Evolutionary conservation across 2,329 filamentous ascomycete species (phyloP).

Genomic region (Penicillium sp.): DNA sequence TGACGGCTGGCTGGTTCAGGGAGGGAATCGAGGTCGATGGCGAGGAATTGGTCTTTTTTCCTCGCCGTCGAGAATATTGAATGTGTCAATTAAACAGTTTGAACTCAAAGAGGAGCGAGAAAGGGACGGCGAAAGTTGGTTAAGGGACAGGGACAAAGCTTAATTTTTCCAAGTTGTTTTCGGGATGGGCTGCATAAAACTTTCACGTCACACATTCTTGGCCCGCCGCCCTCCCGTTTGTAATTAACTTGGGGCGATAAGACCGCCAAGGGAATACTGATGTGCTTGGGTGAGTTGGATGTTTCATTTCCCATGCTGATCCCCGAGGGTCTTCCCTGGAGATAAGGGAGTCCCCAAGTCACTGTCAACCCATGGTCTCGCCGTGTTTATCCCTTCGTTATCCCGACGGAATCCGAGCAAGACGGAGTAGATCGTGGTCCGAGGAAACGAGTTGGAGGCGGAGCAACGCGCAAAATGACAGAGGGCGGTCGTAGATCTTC

Average conservation of each 20-base stretch:
- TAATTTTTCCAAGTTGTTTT: neutral
- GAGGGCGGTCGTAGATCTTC: neutral
- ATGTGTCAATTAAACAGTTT: neutral
- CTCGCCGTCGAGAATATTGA: neutral
- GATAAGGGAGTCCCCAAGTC: neutral
- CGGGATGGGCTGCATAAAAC: constrained; percentile 3
- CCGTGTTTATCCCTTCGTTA: neutral
- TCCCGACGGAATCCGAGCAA: neutral
- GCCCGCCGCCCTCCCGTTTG: neutral
- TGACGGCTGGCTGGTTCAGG: neutral
- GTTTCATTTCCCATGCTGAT: neutral
- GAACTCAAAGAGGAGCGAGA: neutral
- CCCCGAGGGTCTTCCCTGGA: neutral
- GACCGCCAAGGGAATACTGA: neutral
- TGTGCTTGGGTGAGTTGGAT: neutral
- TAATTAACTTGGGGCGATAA: neutral
- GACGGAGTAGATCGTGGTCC: neutral
- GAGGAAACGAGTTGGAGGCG: neutral
- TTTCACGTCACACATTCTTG: constrained; percentile 7
- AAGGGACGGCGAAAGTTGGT: neutral
- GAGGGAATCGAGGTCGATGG: neutral
- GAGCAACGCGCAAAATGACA: neutral
- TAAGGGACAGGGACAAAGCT: neutral
- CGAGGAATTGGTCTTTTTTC: neutral
- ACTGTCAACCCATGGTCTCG: neutral